phyloP scores from a whole-genome alignment of 176 grass and related monocot genomes.

The Aegilops tauschii region DNA sequence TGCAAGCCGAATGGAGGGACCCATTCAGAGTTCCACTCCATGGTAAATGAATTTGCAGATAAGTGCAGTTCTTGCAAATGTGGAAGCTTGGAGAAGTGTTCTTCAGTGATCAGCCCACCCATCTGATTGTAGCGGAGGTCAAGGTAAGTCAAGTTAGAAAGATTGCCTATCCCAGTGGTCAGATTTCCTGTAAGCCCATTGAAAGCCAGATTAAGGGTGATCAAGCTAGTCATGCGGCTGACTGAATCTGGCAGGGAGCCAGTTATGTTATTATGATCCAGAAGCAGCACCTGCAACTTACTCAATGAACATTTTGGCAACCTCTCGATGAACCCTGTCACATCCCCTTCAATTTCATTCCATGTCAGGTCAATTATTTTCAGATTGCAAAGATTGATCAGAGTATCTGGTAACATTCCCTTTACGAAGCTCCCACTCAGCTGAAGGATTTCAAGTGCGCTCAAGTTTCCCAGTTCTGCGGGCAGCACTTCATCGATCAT shows the following conservation, averaged over 20 bases:
- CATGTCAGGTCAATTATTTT: neutral
- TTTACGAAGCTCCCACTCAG: neutral
- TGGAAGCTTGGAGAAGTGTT: neutral
- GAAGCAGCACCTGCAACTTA: neutral
- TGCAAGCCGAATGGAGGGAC: neutral
- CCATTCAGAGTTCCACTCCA: neutral
- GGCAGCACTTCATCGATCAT: neutral
- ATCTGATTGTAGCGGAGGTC: neutral
- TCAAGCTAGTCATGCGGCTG: neutral
- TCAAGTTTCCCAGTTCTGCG: too few relatives aligned
- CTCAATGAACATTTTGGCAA: neutral
- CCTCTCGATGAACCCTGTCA: neutral
- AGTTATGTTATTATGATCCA: neutral
- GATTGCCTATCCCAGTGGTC: neutral
- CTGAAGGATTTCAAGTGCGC: neutral
- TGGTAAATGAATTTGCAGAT: neutral
- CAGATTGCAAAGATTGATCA: neutral
- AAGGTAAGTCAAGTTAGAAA: neutral
- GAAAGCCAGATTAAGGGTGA: neutral
- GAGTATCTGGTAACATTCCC: neutral
- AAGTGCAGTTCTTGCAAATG: neutral
- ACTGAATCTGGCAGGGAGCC: neutral
- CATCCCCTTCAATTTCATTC: neutral
- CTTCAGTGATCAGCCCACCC: slow-evolving; percentile 14
- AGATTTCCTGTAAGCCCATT: neutral